A percentile compares a stretch with the other conserved stretches of the same genome.
Conservation (phyloP, 2,329 filamentous ascomycete species). For the Calonectria pseudoturangicola region DNA sequence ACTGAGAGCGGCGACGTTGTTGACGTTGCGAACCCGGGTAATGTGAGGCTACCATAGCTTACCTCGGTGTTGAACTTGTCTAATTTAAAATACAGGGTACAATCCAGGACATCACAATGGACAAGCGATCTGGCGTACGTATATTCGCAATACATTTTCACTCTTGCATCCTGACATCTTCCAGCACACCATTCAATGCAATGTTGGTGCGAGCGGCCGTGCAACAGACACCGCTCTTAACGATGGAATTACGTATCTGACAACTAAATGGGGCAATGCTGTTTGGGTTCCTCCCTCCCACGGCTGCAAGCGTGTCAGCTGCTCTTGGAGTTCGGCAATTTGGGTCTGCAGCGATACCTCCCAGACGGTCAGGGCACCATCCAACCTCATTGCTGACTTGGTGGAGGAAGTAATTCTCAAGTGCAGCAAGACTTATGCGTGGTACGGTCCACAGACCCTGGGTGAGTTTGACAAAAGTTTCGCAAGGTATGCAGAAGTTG, state of each 20-base stretch:
- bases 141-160: background rate
- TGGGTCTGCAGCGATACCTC: slow-evolving; percentile 16
- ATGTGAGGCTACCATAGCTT: background rate
- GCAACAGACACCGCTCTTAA: background rate
- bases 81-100: background rate
- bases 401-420: background rate
- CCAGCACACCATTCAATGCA: slow-evolving; percentile 8
- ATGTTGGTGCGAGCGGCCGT: background rate
- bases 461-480: background rate
- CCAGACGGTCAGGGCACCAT: background rate
- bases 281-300: background rate
- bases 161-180: background rate
- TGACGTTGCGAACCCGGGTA: background rate
- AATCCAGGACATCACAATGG: background rate
- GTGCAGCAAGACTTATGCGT: background rate
- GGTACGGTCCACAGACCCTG: background rate
- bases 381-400: background rate
- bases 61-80: background rate
- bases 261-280: background rate
- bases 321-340: slow-evolving; percentile 21
- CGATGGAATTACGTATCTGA: slow-evolving; percentile 6
- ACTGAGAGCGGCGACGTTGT: background rate
- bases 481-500: background rate
- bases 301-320: slow-evolving; percentile 1
- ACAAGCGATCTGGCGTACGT: background rate